Base-by-base conservation (phyloP, 2,329 filamentous ascomycete species). In the Bipolaris victoriae region DNA sequence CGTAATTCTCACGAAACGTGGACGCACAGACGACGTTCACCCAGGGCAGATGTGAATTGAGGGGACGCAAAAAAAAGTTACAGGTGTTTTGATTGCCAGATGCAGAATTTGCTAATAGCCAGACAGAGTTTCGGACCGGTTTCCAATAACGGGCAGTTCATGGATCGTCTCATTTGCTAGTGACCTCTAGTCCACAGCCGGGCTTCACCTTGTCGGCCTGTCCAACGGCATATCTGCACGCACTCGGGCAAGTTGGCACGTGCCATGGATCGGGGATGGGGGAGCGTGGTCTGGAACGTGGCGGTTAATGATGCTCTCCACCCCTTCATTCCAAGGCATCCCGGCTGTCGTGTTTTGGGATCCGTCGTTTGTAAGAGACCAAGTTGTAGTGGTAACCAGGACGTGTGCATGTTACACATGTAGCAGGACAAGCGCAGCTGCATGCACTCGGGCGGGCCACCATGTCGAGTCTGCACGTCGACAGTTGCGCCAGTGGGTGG, bases 1-100 rank as follows among this genome's bases (percentile, higher is more conserved):
- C 47, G 47, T 51, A 51, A 45, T 52, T 48, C 47, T 29, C 39
- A 44, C 52, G 47, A 55, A 55, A 55, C 52, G 47, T 44, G 47
- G 52, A 20, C 31, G 52, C 52, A 55, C 52, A 51, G 52, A 55
- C 52, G 4, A 9, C 22, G 46, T 49, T 49, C 33, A 35, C 13
- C 33, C 5, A 47, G 22, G n/a, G 29, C 16, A n/a, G n/a, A 13
- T 35, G n/a, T 43, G 43, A 15, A 29, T 35, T 16, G 33, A 24
- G 47, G 33, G 44, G 20, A 16, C 3, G 20, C 18, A 26, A 26
- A 26, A 11, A 26, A 39, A 39, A 39, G 36, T 13, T 15, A 7
- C 31, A 7, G 5, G 7, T 35, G 31, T 29, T 39, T 54, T 49
- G 36, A 41, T 49, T 39, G 22, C 35, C 20, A 26, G 35, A 31